Conservation (phyloP, 2,329 filamentous ascomycete species). For the Cladobotryum mycophilum region DNA sequence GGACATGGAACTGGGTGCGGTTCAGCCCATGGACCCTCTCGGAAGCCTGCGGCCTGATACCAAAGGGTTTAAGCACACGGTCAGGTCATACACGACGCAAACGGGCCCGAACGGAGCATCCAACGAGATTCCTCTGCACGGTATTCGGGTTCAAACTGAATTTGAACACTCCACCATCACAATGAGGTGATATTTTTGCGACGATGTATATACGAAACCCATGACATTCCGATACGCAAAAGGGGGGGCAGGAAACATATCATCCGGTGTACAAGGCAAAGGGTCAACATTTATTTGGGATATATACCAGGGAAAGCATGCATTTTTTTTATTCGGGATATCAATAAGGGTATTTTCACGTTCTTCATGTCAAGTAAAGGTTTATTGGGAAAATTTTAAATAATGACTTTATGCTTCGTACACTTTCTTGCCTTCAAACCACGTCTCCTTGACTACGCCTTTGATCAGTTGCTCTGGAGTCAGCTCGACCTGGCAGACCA, state of each 20-base stretch:
- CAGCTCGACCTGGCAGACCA: constrained; percentile 44
- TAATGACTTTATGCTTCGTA: constrained; percentile 17
- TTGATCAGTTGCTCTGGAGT: constrained; percentile 39
- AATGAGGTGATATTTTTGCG: too few species aligned
- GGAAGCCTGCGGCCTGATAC: constrained; percentile 27
- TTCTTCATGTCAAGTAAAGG: too few species aligned
- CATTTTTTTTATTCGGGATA: too few species aligned
- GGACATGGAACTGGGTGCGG: background rate
- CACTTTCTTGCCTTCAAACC: constrained; percentile 43
- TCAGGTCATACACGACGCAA: constrained; percentile 25
- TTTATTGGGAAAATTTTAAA: too few species aligned
- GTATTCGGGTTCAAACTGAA: constrained; percentile 33
- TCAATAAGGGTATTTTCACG: too few species aligned
- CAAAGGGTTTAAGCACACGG: constrained; percentile 25
- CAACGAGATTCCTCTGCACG: constrained; percentile 33
- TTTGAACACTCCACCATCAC: constrained; percentile 23
- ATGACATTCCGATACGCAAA: too few species aligned
- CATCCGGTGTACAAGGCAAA: too few species aligned
- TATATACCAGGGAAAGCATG: too few species aligned
- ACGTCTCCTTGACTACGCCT: constrained; percentile 45
- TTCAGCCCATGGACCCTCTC: constrained; percentile 9
- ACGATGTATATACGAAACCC: too few species aligned
- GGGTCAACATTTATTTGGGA: too few species aligned
- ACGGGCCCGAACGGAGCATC: constrained; percentile 22
- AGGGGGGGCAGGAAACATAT: too few species aligned